Conservation (phyloP, 495 filamentous ascomycete species). For the Trichocladium antarcticum region DNA sequence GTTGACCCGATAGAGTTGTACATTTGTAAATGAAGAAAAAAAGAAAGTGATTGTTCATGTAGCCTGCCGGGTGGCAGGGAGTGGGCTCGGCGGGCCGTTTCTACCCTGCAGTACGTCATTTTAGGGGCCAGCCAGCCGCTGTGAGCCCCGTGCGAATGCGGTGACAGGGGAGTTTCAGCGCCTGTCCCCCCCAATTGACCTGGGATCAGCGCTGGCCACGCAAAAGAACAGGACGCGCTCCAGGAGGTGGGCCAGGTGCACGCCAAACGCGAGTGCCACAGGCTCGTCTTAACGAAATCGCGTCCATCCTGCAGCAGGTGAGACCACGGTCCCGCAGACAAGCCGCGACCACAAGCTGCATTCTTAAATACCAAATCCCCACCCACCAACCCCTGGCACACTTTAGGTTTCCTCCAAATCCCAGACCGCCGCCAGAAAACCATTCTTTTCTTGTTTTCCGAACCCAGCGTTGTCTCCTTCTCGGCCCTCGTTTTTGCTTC, state of each 20-base stretch:
- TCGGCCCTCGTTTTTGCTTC: not conserved
- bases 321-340: constrained; percentile 22
- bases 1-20: too few species aligned
- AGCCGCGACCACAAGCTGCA: constrained; percentile 17
- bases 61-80: not conserved
- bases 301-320: constrained; percentile 21
- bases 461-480: not conserved
- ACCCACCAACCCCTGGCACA: constrained; percentile 16
- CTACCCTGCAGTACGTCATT: not conserved
- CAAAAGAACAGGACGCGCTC: constrained; percentile 7
- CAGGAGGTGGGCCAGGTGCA: constrained; percentile 5
- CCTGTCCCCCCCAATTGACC: constrained; percentile 12
- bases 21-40: too few species aligned
- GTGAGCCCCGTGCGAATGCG: constrained; percentile 7
- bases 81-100: not conserved
- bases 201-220: too few species aligned
- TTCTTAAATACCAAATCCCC: constrained; percentile 29
- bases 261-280: constrained; percentile 19
- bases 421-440: not conserved
- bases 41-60: not conserved
- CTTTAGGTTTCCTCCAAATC: constrained; percentile 15
- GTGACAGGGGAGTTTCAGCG: constrained; percentile 2
- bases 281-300: constrained; percentile 22
- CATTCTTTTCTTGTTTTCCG: not conserved
- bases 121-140: not conserved